Percentiles rank a stretch among this genome's conserved stretches.
Evolutionary conservation across 2,329 filamentous ascomycete genomes (phyloP).

Genomic region (Samsoniella hepiali): DNA sequence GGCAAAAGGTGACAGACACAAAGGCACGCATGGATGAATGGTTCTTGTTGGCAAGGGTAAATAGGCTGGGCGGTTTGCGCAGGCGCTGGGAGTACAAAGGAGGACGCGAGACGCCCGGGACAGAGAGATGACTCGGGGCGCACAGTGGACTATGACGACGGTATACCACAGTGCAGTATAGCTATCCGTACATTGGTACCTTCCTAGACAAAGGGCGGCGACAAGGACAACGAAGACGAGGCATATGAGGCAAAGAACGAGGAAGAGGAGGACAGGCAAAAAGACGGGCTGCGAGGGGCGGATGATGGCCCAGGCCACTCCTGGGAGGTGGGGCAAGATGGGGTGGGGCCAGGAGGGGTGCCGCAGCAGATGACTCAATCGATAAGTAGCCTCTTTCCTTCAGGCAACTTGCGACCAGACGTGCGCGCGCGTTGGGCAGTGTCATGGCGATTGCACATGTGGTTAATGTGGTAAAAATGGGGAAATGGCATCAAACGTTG

Average conservation of each 20-base stretch:
- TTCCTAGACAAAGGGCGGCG: not conserved
- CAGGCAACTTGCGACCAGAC: not conserved
- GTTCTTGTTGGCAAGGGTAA: not conserved
- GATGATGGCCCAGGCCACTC: not conserved
- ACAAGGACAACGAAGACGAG: not conserved
- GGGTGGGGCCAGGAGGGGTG: constrained; percentile 2
- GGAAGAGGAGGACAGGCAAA: not conserved
- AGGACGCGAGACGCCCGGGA: constrained; percentile 3
- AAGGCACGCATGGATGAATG: not conserved
- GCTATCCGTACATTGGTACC: not conserved
- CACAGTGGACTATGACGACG: not conserved
- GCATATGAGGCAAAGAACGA: not conserved
- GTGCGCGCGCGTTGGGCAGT: not conserved
- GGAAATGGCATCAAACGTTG: not conserved
- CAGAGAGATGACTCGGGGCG: not conserved
- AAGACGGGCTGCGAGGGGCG: not conserved
- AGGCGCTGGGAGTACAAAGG: not conserved
- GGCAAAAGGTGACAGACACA: not conserved
- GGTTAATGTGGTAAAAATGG: not conserved
- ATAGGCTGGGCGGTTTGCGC: not conserved
- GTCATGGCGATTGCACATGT: not conserved
- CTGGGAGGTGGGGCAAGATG: constrained; percentile 1
- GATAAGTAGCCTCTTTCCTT: constrained; percentile 7
- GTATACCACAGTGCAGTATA: not conserved
- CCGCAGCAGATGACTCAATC: constrained; percentile 14